A percentile compares a stretch with the other conserved stretches of the same genome.
These are phyloP conservation scores for Yamadazyma taylorii DNA, from an alignment of 1,139 yeast species.

Conservation along the genomic window DNA sequence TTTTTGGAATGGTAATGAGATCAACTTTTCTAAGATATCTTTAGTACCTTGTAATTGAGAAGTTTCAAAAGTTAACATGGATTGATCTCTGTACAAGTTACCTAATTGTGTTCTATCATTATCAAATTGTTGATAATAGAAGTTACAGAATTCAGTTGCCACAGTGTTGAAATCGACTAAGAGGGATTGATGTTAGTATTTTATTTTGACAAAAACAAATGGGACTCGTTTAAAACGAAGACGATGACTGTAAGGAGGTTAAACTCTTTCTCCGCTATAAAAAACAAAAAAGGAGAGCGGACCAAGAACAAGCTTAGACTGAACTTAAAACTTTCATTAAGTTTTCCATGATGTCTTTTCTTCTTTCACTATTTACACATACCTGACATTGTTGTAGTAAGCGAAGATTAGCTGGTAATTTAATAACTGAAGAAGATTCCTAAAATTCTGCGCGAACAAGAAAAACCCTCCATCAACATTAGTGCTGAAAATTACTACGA, in stretches of 20 bases:
- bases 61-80: slow-evolving; percentile 96
- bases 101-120: slow-evolving; percentile 90
- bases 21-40: slow-evolving; percentile 87
- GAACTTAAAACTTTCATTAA: too few species aligned
- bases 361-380: slow-evolving; percentile 9
- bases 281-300: neutral
- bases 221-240: too few species aligned
- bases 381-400: slow-evolving; percentile 16
- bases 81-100: slow-evolving; percentile 90
- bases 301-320: too few species aligned
- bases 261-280: too few species aligned
- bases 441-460: neutral
- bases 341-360: neutral
- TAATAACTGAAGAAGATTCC: neutral
- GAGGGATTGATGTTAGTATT: slow-evolving; percentile 14
- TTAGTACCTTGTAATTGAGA: slow-evolving; percentile 93
- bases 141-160: slow-evolving; percentile 82
- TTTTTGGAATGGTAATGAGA: slow-evolving; percentile 84
- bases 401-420: too few species aligned
- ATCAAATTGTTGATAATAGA: slow-evolving; percentile 95
- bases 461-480: neutral
- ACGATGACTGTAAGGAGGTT: too few species aligned
- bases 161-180: slow-evolving; percentile 70
- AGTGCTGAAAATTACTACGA: neutral
- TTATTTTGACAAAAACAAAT: too few species aligned